Evolutionary conservation across 1,139 yeast genomes (phyloP), one percentile per base, ranked within the genome.

Genomic region (Candida glucosophila): DNA sequence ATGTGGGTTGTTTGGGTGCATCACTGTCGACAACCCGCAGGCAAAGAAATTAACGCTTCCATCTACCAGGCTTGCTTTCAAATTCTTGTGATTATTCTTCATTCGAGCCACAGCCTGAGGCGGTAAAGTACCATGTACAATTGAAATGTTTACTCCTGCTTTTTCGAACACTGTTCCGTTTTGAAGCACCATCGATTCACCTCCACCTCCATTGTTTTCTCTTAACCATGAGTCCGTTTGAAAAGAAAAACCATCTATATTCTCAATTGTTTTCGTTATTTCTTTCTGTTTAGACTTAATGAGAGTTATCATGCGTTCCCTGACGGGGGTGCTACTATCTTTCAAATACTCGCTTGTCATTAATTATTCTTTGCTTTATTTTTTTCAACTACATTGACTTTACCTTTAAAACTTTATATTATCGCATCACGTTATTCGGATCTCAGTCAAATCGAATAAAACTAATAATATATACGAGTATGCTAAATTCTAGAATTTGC

Each of bases 1-100:
- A 57, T 85, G 93, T 5, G 98, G 98, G 55, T 88, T 90, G 37
- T 63, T 66, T 15, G 97, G 97, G 49, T 90, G 98, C 41, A 90
- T 77, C 33, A 90, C 95, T 77, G 90, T 65, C 27, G 92, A 77
- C 36, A 90, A 64, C 3, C 98, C 98, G 55, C 95, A 83, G 10
- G 95, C 98, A 51, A 81, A 79, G 56, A 85, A 90, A 36, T 67
- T 59, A 17, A 77, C 67, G 29, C 69, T 60, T 6, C 85, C 85
- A 36, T 76, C 81, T 12, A 56, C 67, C n/a, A 69, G 63, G 24
- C 69, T 57, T 19, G 73, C 58, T 34, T 67, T 53, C 40, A 88
- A 58, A 42, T 80, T 77, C 39, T 73, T 68, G 55, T 90, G 98
- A 52, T 90, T 86, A 13, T 77, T 90, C 45, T 73, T 77, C 98